phyloP scores from a whole-genome alignment of 2,329 filamentous ascomycete genomes.

The Didymella segeticola region DNA sequence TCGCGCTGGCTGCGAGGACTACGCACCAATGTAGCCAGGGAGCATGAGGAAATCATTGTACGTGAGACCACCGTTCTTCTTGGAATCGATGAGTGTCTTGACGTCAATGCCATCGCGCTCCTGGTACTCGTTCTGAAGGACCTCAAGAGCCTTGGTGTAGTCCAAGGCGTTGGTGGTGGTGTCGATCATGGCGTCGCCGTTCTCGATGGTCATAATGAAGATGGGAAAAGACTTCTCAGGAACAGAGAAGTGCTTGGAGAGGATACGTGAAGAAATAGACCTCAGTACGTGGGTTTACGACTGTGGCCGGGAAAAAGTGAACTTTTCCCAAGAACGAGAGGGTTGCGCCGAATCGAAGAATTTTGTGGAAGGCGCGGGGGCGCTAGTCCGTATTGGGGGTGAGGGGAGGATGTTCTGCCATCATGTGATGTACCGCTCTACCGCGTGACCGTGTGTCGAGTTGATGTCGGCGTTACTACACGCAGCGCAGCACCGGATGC shows the following conservation, averaged over 20 bases:
- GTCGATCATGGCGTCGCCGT: constrained; percentile 65
- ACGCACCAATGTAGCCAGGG: constrained; percentile 87
- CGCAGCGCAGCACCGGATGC: no score
- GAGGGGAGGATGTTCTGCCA: neutral
- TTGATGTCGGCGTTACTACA: neutral
- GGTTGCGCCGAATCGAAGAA: constrained; percentile 28
- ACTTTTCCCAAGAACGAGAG: constrained; percentile 58
- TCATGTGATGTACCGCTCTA: constrained; percentile 8
- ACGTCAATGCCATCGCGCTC: constrained; percentile 86
- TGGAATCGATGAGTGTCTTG: constrained; percentile 86
- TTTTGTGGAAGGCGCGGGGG: constrained; percentile 27
- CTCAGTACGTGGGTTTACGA: constrained; percentile 37
- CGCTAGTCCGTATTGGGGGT: constrained; percentile 12
- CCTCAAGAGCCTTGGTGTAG: constrained; percentile 75
- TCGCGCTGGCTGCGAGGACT: constrained; percentile 18
- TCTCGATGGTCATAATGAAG: constrained; percentile 73
- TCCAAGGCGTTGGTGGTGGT: constrained; percentile 68
- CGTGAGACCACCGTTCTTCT: constrained; percentile 89
- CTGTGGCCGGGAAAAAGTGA: constrained; percentile 64
- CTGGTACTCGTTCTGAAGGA: constrained; percentile 78
- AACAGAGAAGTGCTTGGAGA: constrained; percentile 30
- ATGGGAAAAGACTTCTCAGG: constrained; percentile 40
- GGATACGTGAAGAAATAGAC: constrained; percentile 41
- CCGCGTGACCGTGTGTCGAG: neutral
- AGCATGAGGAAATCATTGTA: constrained; percentile 99